A percentile compares a stretch with the other conserved stretches of the same genome.
Conservation (phyloP, 306 rosid species). For the Comarum palustre region DNA sequence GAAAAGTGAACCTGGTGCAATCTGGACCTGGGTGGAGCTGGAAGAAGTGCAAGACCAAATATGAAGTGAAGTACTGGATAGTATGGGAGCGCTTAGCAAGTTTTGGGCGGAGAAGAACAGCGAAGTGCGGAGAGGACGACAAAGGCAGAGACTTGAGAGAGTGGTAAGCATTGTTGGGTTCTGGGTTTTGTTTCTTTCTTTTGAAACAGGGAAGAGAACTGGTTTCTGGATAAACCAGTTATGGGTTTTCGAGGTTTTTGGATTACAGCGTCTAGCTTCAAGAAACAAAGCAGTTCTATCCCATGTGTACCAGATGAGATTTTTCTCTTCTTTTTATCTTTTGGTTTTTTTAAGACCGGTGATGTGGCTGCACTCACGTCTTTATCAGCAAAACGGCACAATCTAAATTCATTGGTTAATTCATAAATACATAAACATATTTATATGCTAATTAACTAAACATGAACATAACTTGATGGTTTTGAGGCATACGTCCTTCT, state of each 20-base stretch:
- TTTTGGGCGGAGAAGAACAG: constrained; percentile 32
- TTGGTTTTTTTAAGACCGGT: too few relatives aligned
- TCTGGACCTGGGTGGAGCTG: constrained; percentile 21
- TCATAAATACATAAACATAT: too few relatives aligned
- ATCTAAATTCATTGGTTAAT: too few relatives aligned
- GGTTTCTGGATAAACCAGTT: constrained; percentile 3
- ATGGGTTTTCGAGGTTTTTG: not conserved
- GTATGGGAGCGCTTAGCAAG: constrained; percentile 23
- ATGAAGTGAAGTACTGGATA: constrained; percentile 3
- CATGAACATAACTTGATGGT: too few relatives aligned
- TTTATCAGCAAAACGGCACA: too few relatives aligned
- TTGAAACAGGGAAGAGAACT: not conserved
- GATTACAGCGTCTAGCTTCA: not conserved
- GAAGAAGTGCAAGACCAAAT: constrained; percentile 31
- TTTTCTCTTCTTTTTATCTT: not conserved
- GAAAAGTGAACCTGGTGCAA: constrained; percentile 21
- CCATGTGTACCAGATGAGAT: not conserved
- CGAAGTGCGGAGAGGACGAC: constrained; percentile 28
- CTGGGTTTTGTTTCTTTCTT: not conserved
- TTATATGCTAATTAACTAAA: too few relatives aligned
- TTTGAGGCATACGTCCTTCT: too few relatives aligned
- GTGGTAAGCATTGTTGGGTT: constrained; percentile 1
- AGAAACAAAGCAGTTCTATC: not conserved
- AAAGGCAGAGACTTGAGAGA: constrained; percentile 18
- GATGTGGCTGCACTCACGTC: too few relatives aligned